Percentiles rank a stretch among this genome's conserved stretches.
Conservation (phyloP, 2,329 filamentous ascomycete genomes). For the Neofusicoccum sp. region DNA sequence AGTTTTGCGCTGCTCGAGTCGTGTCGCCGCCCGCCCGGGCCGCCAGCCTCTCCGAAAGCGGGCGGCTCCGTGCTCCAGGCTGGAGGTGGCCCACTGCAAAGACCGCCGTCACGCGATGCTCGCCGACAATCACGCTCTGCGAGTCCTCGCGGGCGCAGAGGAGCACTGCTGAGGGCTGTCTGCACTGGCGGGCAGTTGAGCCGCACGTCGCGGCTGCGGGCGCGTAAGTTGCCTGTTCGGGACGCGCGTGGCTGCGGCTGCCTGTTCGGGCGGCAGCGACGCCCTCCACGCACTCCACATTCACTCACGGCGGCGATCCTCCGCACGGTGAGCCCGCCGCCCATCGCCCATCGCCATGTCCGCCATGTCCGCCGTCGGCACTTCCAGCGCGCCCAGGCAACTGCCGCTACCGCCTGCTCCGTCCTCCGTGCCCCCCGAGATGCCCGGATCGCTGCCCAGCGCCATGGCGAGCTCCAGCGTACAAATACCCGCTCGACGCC, state of each 20-base stretch:
- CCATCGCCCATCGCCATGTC: not conserved
- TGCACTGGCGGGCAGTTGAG: not conserved
- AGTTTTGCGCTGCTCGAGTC: not conserved
- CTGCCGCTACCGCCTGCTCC: not conserved
- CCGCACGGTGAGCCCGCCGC: slow-evolving; percentile 11
- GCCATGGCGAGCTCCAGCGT: not conserved
- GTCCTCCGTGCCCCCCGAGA: not conserved
- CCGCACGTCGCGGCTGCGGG: not conserved
- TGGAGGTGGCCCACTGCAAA: not conserved
- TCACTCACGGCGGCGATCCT: slow-evolving; percentile 2
- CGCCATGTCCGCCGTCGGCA: not conserved
- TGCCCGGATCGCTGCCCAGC: not conserved
- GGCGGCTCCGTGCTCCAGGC: not conserved
- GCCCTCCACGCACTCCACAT: slow-evolving; percentile 9
- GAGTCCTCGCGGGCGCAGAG: not conserved
- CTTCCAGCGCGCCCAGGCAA: not conserved
- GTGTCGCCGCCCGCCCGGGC: not conserved
- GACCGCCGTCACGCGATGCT: not conserved
- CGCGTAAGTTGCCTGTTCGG: not conserved
- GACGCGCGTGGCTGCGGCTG: not conserved
- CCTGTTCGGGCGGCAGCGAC: not conserved
- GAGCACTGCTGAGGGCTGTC: not conserved
- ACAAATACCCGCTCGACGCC: not conserved
- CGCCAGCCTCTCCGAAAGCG: not conserved
- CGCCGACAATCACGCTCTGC: not conserved